Evolutionary conservation across 2,329 filamentous ascomycete genomes (phyloP).

Genomic region (Xylaria multiplex): DNA sequence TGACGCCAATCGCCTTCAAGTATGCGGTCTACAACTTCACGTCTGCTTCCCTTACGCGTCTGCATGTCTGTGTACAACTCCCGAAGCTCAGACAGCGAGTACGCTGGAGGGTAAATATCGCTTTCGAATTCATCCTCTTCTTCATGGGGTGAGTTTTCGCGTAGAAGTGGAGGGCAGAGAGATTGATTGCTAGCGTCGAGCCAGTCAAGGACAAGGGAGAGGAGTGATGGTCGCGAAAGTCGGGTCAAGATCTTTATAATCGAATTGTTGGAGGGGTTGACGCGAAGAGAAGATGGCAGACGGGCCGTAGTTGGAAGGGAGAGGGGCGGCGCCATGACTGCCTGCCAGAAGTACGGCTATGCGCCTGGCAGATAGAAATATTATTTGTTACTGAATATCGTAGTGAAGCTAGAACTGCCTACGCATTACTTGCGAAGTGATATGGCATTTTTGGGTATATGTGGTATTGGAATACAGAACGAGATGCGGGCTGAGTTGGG

Average conservation of each 20-base stretch:
- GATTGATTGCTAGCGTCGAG: conserved; percentile 72
- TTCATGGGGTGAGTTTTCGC: conserved; percentile 54
- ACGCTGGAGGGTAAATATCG: conserved; percentile 75
- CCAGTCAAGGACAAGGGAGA: conserved; percentile 81
- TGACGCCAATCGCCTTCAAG: conserved; percentile 75
- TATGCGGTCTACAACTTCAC: conserved; percentile 71
- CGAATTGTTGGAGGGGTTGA: conserved; percentile 71
- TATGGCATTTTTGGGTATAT: conserved; percentile 12
- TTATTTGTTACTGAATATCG: neutral
- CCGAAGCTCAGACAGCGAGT: conserved; percentile 72
- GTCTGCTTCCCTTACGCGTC: conserved; percentile 67
- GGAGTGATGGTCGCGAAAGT: conserved; percentile 75
- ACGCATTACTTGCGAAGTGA: neutral
- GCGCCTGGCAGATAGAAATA: conserved; percentile 5
- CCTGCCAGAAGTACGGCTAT: neutral
- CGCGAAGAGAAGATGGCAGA: conserved; percentile 75
- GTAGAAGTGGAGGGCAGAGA: conserved; percentile 69
- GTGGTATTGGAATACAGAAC: neutral
- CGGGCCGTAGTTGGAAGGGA: conserved; percentile 77
- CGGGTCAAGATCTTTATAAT: conserved; percentile 74
- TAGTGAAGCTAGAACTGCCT: neutral
- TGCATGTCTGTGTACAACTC: conserved; percentile 71
- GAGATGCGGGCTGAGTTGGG: too few relatives aligned
- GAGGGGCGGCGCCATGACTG: conserved; percentile 60
- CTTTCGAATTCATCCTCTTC: conserved; percentile 67